Evolutionary conservation across 768 basidiomycete genomes (phyloP), one percentile per base, ranked within the genome.

Genomic region (Paxillus involutus): DNA sequence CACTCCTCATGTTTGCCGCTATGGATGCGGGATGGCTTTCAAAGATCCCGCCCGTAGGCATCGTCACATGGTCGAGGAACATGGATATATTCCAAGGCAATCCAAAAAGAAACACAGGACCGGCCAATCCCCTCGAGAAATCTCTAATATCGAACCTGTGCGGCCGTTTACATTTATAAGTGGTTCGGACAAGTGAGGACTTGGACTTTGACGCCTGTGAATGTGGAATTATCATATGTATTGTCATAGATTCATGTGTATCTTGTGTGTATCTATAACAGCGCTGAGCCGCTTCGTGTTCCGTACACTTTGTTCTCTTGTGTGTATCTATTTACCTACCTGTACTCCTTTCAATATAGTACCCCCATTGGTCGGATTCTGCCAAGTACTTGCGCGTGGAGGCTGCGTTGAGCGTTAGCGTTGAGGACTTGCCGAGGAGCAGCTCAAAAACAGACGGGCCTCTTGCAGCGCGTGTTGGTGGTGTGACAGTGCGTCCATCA

Each of bases 31-130:
- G 11, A 73, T 76, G 58, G 67, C 69, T 13, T 88, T 86, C 73
- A 84, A 80, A 49, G 86, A 88, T 60, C 84, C 84, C 16, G 84
- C 86, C 4, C 75, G 84, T 49, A 72, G 84, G 42, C 83, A 84
- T 58, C 73, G 82, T 36, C 86, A 86, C 65, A 79, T 82, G 69
- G 74, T 78, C 17, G 72, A 76, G 11, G 70, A 64, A 17, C 84
- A 86, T 58, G 74, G 75, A 19, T 81, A 85, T 54, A 49, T 76
- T 17, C 79, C 82, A 3, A 76, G 73, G 44, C 69, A 75, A 26
- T 74, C 71, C 37, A 67, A 75, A 52, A 79, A 74, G 64, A 80
- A 78, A 57, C 74, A 76, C 33, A 74, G 72, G 59, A 69, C 62
- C n/a, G 64, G 66, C 6, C 59, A 67, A 42, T 59, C 66, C n/a